A percentile compares a stretch with the other conserved stretches of the same genome.
Conservation (phyloP, 164 flowering plant genomes). For the Umbilicus rupestris region DNA sequence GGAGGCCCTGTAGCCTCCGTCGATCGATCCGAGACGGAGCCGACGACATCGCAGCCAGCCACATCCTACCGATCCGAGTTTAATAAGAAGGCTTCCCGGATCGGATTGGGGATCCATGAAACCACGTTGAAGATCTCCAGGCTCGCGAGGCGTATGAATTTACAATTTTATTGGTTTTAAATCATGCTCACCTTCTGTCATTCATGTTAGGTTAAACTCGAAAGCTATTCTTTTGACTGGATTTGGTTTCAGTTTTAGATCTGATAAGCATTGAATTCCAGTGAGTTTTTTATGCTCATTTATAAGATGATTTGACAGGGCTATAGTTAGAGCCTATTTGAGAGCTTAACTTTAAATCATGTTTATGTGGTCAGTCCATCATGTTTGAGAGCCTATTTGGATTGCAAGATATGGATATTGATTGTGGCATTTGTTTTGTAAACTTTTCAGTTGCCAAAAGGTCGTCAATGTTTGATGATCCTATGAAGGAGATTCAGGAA, state of each 20-base stretch:
- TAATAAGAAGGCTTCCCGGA: constrained; percentile 56
- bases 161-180: no score
- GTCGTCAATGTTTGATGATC: constrained; percentile 88
- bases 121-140: constrained; percentile 56
- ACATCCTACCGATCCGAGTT: constrained; percentile 54
- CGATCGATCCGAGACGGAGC: constrained; percentile 16
- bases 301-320: no score
- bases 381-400: no score
- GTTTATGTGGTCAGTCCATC: not conserved
- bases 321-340: not conserved
- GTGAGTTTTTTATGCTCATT: no score
- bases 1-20: constrained; percentile 27
- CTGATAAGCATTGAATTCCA: not conserved
- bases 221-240: no score
- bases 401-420: not conserved
- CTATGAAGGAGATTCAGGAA: constrained; percentile 66
- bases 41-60: constrained; percentile 16
- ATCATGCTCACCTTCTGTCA: no score
- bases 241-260: not conserved
- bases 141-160: constrained; percentile 61
- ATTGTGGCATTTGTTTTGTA: not conserved
- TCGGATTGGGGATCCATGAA: constrained; percentile 63
- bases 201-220: no score
- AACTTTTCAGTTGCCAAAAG: constrained; percentile 57
- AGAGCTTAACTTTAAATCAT: not conserved